Percentiles rank a stretch among this genome's conserved stretches.
phyloP scores from a whole-genome alignment of 1,284 basidiomycete species.

The Stygiomarasmius scandens region DNA sequence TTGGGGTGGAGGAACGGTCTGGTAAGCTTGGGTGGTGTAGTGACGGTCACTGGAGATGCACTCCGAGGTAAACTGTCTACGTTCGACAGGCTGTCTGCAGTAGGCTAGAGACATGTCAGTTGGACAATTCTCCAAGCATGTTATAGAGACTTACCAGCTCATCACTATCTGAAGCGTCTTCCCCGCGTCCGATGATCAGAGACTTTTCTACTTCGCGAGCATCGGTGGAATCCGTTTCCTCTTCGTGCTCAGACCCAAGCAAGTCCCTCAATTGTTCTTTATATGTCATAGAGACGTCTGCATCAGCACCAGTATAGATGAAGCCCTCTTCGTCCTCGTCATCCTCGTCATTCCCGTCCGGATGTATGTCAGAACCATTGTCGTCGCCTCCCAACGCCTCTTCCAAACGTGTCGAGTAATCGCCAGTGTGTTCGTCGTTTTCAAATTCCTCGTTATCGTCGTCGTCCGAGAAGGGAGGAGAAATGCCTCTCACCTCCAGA shows the following conservation, averaged over 20 bases:
- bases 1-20: constrained; percentile 73
- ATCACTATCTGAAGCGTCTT: constrained; percentile 34
- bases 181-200: constrained; percentile 38
- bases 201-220: constrained; percentile 50
- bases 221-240: constrained; percentile 46
- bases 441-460: constrained; percentile 31
- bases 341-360: constrained; percentile 46
- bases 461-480: constrained; percentile 25
- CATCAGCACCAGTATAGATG: constrained; percentile 72
- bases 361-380: constrained; percentile 39
- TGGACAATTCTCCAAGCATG: constrained; percentile 11
- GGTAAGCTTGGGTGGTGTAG: constrained; percentile 34
- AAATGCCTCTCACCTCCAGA: neutral
- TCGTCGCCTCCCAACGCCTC: constrained; percentile 66
- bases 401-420: constrained; percentile 75
- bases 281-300: constrained; percentile 48
- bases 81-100: constrained; percentile 25
- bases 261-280: constrained; percentile 72
- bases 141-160: constrained; percentile 44
- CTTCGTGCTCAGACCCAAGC: constrained; percentile 64
- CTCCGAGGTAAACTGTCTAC: constrained; percentile 41
- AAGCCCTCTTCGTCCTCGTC: constrained; percentile 67
- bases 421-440: constrained; percentile 39
- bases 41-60: constrained; percentile 27
- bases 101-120: constrained; percentile 4